Evolutionary conservation across 2,329 filamentous ascomycete species (phyloP), one percentile per base, ranked within the genome.

Genomic region (Bretziella fagacearum): DNA sequence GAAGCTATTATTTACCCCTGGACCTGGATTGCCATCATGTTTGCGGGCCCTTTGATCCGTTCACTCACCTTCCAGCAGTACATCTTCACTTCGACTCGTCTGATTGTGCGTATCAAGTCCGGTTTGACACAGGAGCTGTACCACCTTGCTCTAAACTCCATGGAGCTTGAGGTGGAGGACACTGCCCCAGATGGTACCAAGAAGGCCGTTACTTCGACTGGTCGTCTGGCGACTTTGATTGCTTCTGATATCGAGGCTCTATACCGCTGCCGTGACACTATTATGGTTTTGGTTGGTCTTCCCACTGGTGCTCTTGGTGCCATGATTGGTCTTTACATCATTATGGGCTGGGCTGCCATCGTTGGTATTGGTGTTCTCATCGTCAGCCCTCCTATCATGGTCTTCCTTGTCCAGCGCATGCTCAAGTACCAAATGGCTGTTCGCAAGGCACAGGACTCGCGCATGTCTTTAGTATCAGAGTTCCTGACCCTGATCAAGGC

Each of bases 101-200:
- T 75, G 36, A 59, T 74, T 27, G 70, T 53, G n/a, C 68, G 73
- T 22, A 59, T 74, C 47, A 74, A 73, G 54, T 65, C 71, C 23
- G 70, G 67, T 23, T 62, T 77, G 49, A 74, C 71, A 0, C 71
- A 75, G 53, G 73, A 76, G 55, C 62, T 76, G 7, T 76, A 77
- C 52, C 66, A 67, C 51, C 68, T 65, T 37, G 71, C 72, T 2
- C 63, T 75, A 53, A 61, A 60, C 6, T 74, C 71, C 1, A 72
- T 72, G 67, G 70, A 73, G 50, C 59, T 74, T 35, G 68, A 74
- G 41, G 68, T 74, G n/a, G 69, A 74, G 32, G 45, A 57, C 10
- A 54, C 57, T 7, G 49, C 42, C 13, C 25, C 43, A 29, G 27
- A 45, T 29, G 46, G 46, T 15, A 49, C 39, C 6, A 53, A 58